Percentiles rank a stretch among this genome's conserved stretches.
These are phyloP conservation scores for Parascedosporium putredinis DNA, from an alignment of 2,329 filamentous ascomycete species.

Conservation along the genomic window DNA sequence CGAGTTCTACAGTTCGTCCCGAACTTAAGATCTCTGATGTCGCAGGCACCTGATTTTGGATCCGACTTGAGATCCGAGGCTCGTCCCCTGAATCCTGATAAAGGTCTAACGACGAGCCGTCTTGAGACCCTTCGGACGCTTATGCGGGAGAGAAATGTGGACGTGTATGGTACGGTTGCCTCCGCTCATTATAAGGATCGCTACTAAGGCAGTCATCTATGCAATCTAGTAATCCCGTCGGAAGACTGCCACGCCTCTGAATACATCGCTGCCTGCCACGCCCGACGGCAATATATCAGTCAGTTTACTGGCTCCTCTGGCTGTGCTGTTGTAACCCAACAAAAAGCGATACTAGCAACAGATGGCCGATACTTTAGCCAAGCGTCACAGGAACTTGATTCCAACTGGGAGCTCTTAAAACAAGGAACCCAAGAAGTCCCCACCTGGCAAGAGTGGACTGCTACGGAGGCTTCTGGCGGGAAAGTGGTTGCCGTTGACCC, in stretches of 20 bases:
- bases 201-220: too few species aligned
- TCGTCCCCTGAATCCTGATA: background rate
- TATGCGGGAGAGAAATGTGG: constrained; percentile 79
- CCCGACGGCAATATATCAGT: constrained; percentile 78
- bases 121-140: constrained; percentile 67
- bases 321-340: constrained; percentile 75
- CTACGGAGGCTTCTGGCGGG: constrained; percentile 73
- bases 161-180: constrained; percentile 60
- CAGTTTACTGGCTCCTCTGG: constrained; percentile 94
- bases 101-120: constrained; percentile 55
- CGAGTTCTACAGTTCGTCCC: background rate
- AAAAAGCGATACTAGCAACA: constrained; percentile 82
- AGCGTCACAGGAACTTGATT: constrained; percentile 78
- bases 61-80: too few species aligned
- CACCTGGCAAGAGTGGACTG: constrained; percentile 95
- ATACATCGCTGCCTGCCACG: constrained; percentile 95
- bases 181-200: too few species aligned
- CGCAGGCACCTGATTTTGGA: too few species aligned
- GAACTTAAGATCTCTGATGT: background rate
- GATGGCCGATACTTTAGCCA: constrained; percentile 99
- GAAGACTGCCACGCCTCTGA: constrained; percentile 97
- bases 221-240: constrained; percentile 69
- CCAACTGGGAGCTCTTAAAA: constrained; percentile 86
- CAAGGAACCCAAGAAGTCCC: constrained; percentile 88
- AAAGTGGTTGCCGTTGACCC: constrained; percentile 89